Base-by-base conservation (phyloP, 805 yeast species). In the Schizosaccharomyces pombe region DNA sequence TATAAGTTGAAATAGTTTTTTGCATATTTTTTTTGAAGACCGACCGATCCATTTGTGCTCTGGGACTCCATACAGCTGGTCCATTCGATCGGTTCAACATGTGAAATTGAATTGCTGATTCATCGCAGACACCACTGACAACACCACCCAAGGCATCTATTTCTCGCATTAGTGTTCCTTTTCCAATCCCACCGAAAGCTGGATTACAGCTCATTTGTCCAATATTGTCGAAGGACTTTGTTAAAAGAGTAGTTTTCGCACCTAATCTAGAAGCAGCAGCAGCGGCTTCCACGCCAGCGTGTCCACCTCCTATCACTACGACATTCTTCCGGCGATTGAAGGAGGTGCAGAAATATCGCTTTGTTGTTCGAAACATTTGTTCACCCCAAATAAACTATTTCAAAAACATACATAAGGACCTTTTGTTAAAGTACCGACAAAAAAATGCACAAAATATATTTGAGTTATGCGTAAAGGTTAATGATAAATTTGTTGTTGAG, bases 181-280 rank as follows among this genome's bases (percentile, higher is more conserved):
- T 91, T 0, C 98, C 99, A 55, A 91, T 87, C 58, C 99, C 99
- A 37, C 98, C 99, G 81, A 86, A 84, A 47, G 84, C 86, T 8
- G 99, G 99, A 64, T 91, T 91, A 65, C 99, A 91, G 1, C 95
- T 85, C 22, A 96, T 91, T 0, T 93, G 82, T 0, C 99, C 99
- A 12, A 91, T 79, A 62, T 85, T 83, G 30, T 71, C 64, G 33
- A 77, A 62, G 51, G 72, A 74, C 1, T 95, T 97, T 0, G 98
- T 87, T 1, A 91, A 71, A 29, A 91, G 69, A 1, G 79, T 69
- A 0, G 94, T 81, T 2, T 62, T 57, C 1, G 80, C 74, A 0
- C 96, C 96, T 0, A 83, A 63, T 58, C 99, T 72, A 0, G 97
- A 94, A 0, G 95, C 72, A 0, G 89, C 97, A 0, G 95, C 73